Evolutionary conservation across 306 rosid species (phyloP).

Genomic region (Cicer pinnatifidum): DNA sequence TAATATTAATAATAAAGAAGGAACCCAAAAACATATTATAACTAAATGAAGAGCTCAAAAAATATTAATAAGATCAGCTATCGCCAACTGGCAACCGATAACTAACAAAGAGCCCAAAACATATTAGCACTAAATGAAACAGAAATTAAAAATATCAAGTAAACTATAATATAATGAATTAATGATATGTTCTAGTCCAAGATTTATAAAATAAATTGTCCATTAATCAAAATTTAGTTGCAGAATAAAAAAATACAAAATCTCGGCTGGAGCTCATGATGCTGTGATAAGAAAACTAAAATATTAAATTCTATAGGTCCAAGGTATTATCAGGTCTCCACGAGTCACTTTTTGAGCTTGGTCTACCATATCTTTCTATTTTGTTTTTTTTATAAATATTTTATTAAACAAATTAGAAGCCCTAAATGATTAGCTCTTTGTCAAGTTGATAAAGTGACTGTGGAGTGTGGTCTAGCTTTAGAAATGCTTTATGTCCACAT

Average conservation of each 20-base stretch:
- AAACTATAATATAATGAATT: neutral
- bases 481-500: no score
- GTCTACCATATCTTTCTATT: slow-evolving; percentile 8
- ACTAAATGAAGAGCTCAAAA: slow-evolving; percentile 26
- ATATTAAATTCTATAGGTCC: slow-evolving; percentile 13
- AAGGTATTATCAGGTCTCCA: slow-evolving; percentile 24
- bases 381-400: neutral
- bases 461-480: no score
- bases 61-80: neutral
- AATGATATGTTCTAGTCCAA: slow-evolving; percentile 14
- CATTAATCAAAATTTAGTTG: slow-evolving; percentile 9
- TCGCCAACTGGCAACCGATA: slow-evolving; percentile 10
- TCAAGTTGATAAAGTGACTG: neutral
- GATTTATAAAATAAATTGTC: slow-evolving; percentile 4
- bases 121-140: slow-evolving; percentile 8
- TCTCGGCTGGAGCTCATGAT: neutral
- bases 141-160: slow-evolving; percentile 25
- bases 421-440: slow-evolving; percentile 7
- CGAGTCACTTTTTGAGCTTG: slow-evolving; percentile 15
- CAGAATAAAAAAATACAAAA: neutral
- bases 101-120: slow-evolving; percentile 27
- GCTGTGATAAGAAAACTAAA: slow-evolving; percentile 6
- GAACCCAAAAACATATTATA: neutral
- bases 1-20: neutral
- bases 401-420: slow-evolving; percentile 29